Evolutionary conservation across 495 filamentous ascomycete species (phyloP).

Genomic region (Tetracladium setigerum): DNA sequence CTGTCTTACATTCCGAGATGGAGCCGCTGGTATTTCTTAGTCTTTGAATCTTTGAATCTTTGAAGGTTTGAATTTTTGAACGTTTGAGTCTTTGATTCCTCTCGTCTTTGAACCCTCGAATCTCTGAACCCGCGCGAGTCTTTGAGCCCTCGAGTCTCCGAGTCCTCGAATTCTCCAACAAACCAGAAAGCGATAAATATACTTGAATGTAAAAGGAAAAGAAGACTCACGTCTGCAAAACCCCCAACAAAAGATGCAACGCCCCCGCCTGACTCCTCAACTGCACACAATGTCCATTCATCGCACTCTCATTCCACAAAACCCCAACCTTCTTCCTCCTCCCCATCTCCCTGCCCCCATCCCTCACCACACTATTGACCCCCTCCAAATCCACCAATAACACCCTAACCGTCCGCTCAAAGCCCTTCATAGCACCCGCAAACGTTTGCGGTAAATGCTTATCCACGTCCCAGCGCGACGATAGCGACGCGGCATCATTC

Average conservation of each 20-base stretch:
- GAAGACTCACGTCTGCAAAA: constrained; percentile 5
- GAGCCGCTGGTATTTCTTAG: not conserved
- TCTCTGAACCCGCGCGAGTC: no score
- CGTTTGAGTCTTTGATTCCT: no score
- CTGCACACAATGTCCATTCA: constrained; percentile 1
- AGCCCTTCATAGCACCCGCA: not conserved
- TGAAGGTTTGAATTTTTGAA: no score
- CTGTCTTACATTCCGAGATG: not conserved
- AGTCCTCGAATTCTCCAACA: no score
- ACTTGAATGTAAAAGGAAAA: not conserved
- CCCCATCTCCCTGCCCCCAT: no score
- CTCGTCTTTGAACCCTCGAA: no score
- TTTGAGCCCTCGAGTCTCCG: no score
- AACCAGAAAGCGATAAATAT: no score
- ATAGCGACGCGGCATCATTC: not conserved
- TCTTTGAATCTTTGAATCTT: no score
- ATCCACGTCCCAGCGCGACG: constrained; percentile 13
- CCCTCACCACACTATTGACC: no score
- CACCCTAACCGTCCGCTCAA: not conserved
- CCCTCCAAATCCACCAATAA: not conserved
- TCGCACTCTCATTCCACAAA: constrained; percentile 7
- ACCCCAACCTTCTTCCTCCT: not conserved
- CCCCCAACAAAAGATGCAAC: constrained; percentile 1
- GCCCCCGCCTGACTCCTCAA: not conserved
- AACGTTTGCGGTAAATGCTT: constrained; percentile 8